A percentile compares a stretch with the other conserved stretches of the same genome.
phyloP scores from a whole-genome alignment of 441 rosid species.

The Adansonia grandidieri region DNA sequence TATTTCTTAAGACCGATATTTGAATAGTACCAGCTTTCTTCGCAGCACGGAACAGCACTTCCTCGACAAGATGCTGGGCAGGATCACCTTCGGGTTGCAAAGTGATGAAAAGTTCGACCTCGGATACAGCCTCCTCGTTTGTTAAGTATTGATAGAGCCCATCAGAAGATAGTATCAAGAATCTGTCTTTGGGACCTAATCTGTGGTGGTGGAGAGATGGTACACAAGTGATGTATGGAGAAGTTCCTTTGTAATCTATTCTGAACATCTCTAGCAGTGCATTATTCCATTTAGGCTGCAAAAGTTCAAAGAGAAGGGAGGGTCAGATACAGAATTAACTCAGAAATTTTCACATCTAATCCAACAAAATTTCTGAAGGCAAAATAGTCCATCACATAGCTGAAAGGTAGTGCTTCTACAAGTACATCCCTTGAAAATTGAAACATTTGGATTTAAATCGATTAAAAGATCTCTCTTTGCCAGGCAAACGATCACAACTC shows the following conservation, averaged over 20 bases:
- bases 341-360: background rate
- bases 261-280: conserved; percentile 89
- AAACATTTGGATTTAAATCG: background rate
- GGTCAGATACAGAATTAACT: background rate
- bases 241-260: conserved; percentile 78
- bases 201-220: conserved; percentile 85
- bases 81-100: conserved; percentile 95
- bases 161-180: conserved; percentile 80
- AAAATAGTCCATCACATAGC: background rate
- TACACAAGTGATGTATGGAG: conserved; percentile 75
- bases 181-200: conserved; percentile 72
- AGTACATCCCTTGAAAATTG: background rate
- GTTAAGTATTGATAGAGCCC: conserved; percentile 94
- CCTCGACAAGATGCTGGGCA: conserved; percentile 91
- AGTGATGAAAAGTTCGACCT: conserved; percentile 75
- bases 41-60: conserved; percentile 89
- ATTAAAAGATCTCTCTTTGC: background rate
- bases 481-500: background rate
- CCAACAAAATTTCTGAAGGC: background rate
- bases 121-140: conserved; percentile 87
- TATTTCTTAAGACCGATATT: background rate
- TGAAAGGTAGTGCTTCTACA: background rate
- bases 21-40: conserved; percentile 79
- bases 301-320: conserved; percentile 20
- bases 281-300: conserved; percentile 93